phyloP scores from a whole-genome alignment of 192 early-diverging fungal species.

The Coemansia sp. region DNA sequence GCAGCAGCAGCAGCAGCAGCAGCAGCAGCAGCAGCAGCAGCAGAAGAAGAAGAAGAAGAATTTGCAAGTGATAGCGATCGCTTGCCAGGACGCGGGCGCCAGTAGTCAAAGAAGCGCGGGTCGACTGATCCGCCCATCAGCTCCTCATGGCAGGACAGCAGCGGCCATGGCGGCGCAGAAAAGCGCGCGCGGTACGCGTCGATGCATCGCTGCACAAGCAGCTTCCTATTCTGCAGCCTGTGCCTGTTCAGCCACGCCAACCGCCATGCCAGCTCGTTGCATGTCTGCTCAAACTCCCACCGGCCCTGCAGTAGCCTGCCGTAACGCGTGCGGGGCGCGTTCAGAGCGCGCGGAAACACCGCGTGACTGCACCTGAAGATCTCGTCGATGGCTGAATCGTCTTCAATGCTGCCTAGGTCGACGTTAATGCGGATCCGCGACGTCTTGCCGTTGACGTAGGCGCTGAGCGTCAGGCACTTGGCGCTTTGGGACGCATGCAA shows the following conservation, averaged over 20 bases:
- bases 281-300: constrained; percentile 79
- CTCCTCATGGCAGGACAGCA: constrained; percentile 21
- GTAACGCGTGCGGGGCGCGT: constrained; percentile 34
- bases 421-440: constrained; percentile 41
- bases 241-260: constrained; percentile 72
- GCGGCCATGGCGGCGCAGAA: constrained; percentile 39
- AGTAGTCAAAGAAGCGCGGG: constrained; percentile 35
- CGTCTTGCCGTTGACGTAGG: constrained; percentile 33
- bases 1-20: neutral
- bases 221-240: constrained; percentile 34
- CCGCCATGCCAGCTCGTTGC: constrained; percentile 84
- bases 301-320: constrained; percentile 46
- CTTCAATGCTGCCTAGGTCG: constrained; percentile 27
- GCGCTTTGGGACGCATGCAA: constrained; percentile 24
- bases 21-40: neutral
- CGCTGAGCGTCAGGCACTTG: constrained; percentile 29
- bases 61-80: neutral
- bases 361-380: constrained; percentile 39
- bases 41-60: neutral
- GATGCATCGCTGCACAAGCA: constrained; percentile 50
- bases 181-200: constrained; percentile 49
- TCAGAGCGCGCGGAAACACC: constrained; percentile 49
- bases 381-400: constrained; percentile 11
- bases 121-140: constrained; percentile 29
- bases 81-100: constrained; percentile 30